Evolutionary conservation across 2,329 filamentous ascomycete genomes (phyloP).

Genomic region (Xylariaceae sp.): DNA sequence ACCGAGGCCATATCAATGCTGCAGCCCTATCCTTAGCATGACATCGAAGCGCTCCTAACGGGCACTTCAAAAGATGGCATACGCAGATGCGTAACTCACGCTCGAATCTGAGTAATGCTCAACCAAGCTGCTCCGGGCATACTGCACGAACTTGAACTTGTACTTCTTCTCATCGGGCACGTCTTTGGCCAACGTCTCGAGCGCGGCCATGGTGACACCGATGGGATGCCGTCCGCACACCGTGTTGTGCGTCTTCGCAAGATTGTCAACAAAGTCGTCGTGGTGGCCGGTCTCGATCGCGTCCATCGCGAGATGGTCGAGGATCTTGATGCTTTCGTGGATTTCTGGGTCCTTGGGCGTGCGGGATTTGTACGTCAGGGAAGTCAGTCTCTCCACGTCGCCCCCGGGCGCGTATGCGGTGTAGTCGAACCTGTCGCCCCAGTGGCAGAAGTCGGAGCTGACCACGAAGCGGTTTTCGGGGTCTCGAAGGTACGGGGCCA

Average conservation of each 20-base stretch:
- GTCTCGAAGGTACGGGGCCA: constrained; percentile 74
- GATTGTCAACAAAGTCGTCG: constrained; percentile 59
- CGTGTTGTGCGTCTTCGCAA: constrained; percentile 75
- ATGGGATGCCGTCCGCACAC: constrained; percentile 95
- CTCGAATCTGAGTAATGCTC: constrained; percentile 66
- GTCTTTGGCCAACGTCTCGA: constrained; percentile 57
- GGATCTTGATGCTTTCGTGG: constrained; percentile 74
- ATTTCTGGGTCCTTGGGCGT: constrained; percentile 50
- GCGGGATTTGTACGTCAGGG: constrained; percentile 30
- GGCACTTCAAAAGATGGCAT: constrained; percentile 65
- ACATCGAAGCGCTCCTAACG: too few species aligned
- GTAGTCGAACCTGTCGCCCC: constrained; percentile 81
- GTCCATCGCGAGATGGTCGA: constrained; percentile 79
- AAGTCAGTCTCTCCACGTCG: constrained; percentile 36
- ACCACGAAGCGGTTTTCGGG: constrained; percentile 76
- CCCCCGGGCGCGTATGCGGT: constrained; percentile 60
- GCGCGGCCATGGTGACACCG: constrained; percentile 81
- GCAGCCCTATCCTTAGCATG: too few species aligned
- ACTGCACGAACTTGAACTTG: constrained; percentile 73
- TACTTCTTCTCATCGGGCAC: constrained; percentile 37
- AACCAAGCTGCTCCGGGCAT: constrained; percentile 78
- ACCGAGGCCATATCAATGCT: too few species aligned
- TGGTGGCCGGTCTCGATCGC: constrained; percentile 76
- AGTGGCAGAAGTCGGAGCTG: constrained; percentile 96
- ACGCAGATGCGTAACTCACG: constrained; percentile 92